Percentiles rank a stretch among this genome's conserved stretches.
Conservation (phyloP, 192 early-diverging fungal genomes). For the Mortierella claussenii region DNA sequence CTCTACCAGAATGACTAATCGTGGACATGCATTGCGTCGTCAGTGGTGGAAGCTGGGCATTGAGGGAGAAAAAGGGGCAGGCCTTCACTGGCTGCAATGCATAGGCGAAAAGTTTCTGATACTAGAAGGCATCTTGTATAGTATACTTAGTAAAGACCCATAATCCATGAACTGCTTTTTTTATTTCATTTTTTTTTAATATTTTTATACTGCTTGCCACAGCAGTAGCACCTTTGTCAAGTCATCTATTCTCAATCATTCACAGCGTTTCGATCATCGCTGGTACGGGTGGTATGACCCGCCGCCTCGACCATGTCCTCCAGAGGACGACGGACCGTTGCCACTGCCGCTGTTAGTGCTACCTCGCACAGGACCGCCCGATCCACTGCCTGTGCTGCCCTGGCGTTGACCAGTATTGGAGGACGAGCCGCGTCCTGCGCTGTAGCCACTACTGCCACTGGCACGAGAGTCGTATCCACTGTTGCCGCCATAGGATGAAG, state of each 20-base stretch:
- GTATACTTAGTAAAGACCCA: too few relatives aligned
- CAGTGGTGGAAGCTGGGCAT: neutral
- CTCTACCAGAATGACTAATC: slow-evolving; percentile 68
- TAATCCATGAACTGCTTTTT: too few relatives aligned
- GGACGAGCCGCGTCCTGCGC: slow-evolving; percentile 9
- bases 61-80: neutral
- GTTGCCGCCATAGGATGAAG: slow-evolving; percentile 21
- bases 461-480: slow-evolving; percentile 31
- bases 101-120: too few relatives aligned
- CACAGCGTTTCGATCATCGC: slow-evolving; percentile 23
- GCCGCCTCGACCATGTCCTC: slow-evolving; percentile 18
- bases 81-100: too few relatives aligned
- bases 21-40: neutral
- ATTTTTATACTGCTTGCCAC: too few relatives aligned
- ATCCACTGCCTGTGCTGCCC: slow-evolving; percentile 43
- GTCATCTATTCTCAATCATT: too few relatives aligned
- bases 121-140: too few relatives aligned
- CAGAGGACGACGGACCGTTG: slow-evolving; percentile 7
- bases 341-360: slow-evolving; percentile 13
- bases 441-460: slow-evolving; percentile 8
- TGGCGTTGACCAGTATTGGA: slow-evolving; percentile 12
- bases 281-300: slow-evolving; percentile 53
- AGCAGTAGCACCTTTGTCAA: too few relatives aligned
- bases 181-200: too few relatives aligned
- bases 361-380: slow-evolving; percentile 50